Base-by-base conservation (phyloP, 2,329 filamentous ascomycete genomes). In the Epichloe brachyelytri region DNA sequence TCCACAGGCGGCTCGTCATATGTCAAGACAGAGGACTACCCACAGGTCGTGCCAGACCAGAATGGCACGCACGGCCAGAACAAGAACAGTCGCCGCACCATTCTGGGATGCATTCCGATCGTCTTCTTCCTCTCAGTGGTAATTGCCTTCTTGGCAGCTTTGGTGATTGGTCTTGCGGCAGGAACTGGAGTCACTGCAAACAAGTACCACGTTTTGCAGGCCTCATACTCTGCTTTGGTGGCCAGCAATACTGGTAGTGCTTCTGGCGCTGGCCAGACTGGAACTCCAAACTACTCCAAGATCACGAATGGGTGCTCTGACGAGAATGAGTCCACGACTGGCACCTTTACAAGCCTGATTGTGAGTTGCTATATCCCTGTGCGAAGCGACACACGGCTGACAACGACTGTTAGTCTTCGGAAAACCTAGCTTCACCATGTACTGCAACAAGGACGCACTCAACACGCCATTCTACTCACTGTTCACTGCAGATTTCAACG, bases 111-210 rank as follows among this genome's bases (percentile, higher is more conserved):
- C 54, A 60, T 65, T 5, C 47, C 64, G 8, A 47, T 71, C 8
- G 66, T 74, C 2, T 68, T 74, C 38, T 53, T 69, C 22, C 64
- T 75, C 12, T 69, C 68, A 4, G 54, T 60, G 49, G 64, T 70
- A 50, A 67, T 73, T 52, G 69, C 66, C 5, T 37, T 70, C 12
- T 55, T 74, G 41, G 63, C 64, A 0, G 65, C 61, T 0, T 66
- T 69, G 2, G 70, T 73, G 12, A 67, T 74, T 49, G 71, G 70
- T 1, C 59, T 75, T 26, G 71, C 71, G 1, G 71, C 69, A 0
- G 69, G 70, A 3, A 71, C 69, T 1, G 72, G 71, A 5, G 59
- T 74, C 5, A 65, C 71, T 50, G 57, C 67, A 6, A 66, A 59
- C 53, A 64, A 68, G n/a, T 36, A 22, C 19, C 43, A 17, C 30